Conservation (phyloP, 2,329 filamentous ascomycete species). For the Ophiostoma novo-ulmi region DNA sequence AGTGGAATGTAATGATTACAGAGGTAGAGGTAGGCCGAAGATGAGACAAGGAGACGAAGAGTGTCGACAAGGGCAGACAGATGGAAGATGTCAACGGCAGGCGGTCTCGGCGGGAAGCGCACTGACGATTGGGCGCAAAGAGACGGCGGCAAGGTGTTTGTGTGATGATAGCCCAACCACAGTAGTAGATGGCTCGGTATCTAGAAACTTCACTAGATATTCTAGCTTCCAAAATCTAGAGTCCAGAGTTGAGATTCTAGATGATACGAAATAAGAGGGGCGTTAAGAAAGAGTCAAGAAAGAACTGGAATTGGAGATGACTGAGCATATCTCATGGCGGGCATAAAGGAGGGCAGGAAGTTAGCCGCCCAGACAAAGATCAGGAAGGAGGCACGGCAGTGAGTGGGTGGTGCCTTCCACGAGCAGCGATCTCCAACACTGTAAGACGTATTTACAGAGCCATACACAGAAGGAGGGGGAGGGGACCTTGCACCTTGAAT, state of each 20-base stretch:
- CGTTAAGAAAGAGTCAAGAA: background rate
- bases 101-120: constrained; percentile 19
- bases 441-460: background rate
- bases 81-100: background rate
- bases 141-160: constrained; percentile 17
- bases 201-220: too few relatives aligned
- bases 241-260: too few relatives aligned
- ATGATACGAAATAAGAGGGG: background rate
- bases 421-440: background rate
- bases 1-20: background rate
- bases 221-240: too few relatives aligned
- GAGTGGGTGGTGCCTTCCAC: constrained; percentile 14
- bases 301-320: background rate
- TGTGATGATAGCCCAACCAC: constrained; percentile 3
- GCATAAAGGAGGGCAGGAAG: background rate
- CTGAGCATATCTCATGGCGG: background rate
- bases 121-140: constrained; percentile 21
- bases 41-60: background rate
- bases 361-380: constrained; percentile 15
- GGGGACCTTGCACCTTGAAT: constrained; percentile 5
- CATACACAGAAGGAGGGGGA: background rate
- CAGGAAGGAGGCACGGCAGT: constrained; percentile 13
- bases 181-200: too few relatives aligned
- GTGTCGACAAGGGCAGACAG: background rate
- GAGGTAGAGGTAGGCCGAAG: background rate